These are phyloP conservation scores for Liquidambar formosana DNA, from an alignment of 164 flowering plant species.

Conservation along the genomic window DNA sequence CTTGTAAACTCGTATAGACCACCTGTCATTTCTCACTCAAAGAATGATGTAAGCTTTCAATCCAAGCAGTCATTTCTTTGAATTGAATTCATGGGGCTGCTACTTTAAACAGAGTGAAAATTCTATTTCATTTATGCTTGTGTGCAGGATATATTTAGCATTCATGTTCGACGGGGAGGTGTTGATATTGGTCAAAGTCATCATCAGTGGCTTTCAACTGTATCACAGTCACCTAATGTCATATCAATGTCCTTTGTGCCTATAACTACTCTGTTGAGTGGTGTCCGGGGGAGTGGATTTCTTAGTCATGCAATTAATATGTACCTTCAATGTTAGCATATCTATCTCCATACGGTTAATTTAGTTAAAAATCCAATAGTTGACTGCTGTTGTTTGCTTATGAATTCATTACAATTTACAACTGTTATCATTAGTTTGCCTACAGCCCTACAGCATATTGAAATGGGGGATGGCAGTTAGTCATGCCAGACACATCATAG, in stretches of 20 bases:
- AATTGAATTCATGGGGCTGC: background rate
- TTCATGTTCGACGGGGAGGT: conserved; percentile 74
- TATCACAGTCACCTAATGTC: conserved; percentile 80
- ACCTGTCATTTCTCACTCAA: conserved; percentile 42
- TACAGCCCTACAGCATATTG: no score
- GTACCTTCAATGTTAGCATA: conserved; percentile 81
- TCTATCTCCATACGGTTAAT: background rate
- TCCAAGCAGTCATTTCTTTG: background rate
- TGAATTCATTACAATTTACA: background rate
- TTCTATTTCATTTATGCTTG: background rate
- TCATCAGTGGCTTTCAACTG: conserved; percentile 75
- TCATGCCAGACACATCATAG: no score
- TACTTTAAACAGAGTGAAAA: background rate
- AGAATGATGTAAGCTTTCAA: conserved; percentile 57
- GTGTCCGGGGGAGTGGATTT: conserved; percentile 78
- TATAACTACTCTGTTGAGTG: conserved; percentile 71
- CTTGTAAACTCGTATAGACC: conserved; percentile 44
- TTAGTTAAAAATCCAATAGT: background rate
- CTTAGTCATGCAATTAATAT: conserved; percentile 84
- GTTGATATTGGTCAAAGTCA: conserved; percentile 63
- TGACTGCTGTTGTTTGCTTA: background rate
- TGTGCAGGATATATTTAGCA: conserved; percentile 59
- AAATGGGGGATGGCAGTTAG: no score
- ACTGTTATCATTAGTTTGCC: background rate
- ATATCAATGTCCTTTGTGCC: conserved; percentile 94